These are phyloP conservation scores for Chaetomiaceae sp. DNA, from an alignment of 2,329 filamentous ascomycete genomes.

Conservation along the genomic window DNA sequence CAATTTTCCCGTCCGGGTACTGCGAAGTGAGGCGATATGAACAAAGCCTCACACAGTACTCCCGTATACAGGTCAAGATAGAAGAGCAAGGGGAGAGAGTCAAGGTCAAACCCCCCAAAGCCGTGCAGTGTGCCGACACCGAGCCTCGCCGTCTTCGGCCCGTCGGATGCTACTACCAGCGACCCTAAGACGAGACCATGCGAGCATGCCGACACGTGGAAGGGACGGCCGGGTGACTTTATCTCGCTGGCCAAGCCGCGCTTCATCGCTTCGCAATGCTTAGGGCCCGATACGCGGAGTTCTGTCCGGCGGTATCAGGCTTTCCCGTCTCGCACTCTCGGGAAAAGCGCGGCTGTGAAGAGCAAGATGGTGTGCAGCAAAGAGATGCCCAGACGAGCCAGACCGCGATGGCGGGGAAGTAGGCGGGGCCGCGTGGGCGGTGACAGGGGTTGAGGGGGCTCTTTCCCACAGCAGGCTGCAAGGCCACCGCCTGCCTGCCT, in stretches of 20 bases:
- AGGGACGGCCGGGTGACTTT: too few species aligned
- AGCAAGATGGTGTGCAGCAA: not conserved
- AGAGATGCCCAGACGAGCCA: not conserved
- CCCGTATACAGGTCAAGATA: too few species aligned
- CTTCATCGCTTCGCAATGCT: too few species aligned
- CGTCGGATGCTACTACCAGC: constrained; percentile 8
- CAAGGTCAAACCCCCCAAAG: not conserved
- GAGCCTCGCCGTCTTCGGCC: constrained; percentile 3
- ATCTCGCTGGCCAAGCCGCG: too few species aligned
- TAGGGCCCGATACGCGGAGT: not conserved
- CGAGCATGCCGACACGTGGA: not conserved
- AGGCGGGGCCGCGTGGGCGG: constrained; percentile 8
- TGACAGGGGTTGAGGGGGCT: constrained; percentile 5
- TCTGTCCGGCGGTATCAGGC: not conserved
- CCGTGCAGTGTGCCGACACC: not conserved
- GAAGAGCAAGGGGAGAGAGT: not conserved
- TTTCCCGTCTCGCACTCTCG: not conserved
- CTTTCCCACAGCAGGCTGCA: not conserved
- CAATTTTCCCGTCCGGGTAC: too few species aligned
- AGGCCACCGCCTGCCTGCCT: too few species aligned
- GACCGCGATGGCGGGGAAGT: constrained; percentile 14
- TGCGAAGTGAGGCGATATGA: too few species aligned
- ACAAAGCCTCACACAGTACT: too few species aligned
- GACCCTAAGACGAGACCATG: not conserved
- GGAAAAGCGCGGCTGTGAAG: not conserved